phyloP scores from a whole-genome alignment of 306 rosid genomes.

The Hylodesmum podocarpum region DNA sequence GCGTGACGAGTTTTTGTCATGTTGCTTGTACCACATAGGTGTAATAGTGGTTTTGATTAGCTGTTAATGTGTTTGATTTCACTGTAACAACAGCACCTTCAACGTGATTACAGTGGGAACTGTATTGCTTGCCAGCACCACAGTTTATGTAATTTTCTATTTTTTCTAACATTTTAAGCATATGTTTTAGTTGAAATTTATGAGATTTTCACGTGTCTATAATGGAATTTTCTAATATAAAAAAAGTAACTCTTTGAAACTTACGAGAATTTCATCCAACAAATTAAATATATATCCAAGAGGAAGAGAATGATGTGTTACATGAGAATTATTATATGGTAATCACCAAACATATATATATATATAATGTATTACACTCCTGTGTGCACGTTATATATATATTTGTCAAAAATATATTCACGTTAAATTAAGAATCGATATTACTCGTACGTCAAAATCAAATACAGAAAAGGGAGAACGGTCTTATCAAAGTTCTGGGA shows the following conservation, averaged over 20 bases:
- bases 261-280: neutral
- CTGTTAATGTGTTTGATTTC: slow-evolving; percentile 15
- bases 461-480: neutral
- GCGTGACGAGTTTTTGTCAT: slow-evolving; percentile 32
- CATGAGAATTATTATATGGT: too few species aligned
- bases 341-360: too few species aligned
- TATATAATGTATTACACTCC: too few species aligned
- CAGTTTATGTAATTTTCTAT: too few species aligned
- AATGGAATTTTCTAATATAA: neutral
- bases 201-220: neutral
- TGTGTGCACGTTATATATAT: too few species aligned
- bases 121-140: neutral
- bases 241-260: neutral
- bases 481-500: neutral
- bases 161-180: too few species aligned
- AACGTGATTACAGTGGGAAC: slow-evolving; percentile 8
- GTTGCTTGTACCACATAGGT: neutral
- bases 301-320: too few species aligned
- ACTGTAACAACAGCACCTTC: slow-evolving; percentile 1
- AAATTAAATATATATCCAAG: too few species aligned
- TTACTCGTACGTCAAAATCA: neutral
- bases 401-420: neutral
- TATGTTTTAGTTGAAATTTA: neutral
- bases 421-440: slow-evolving; percentile 5
- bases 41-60: neutral